These are phyloP conservation scores for Aspergillus jensenii DNA, from an alignment of 2,329 filamentous ascomycete genomes.

Conservation along the genomic window DNA sequence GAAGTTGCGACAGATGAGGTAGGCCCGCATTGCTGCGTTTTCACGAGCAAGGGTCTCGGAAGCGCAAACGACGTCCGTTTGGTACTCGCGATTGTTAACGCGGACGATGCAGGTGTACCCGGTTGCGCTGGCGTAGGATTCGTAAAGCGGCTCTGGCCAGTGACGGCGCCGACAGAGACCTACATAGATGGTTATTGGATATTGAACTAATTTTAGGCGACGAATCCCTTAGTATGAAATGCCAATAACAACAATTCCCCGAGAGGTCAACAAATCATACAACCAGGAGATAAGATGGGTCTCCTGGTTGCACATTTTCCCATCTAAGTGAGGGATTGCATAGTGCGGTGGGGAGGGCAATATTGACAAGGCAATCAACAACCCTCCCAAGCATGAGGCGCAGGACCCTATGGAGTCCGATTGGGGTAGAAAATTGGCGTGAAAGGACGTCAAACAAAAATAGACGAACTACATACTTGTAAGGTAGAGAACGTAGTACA, in stretches of 20 bases:
- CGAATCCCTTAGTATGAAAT: not conserved
- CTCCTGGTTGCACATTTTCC: not conserved
- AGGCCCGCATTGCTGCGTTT: slow-evolving; percentile 91
- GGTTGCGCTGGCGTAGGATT: slow-evolving; percentile 69
- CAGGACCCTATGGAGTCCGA: not conserved
- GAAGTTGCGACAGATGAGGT: slow-evolving; percentile 97
- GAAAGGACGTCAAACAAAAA: slow-evolving; percentile 11
- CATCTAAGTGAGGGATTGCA: not conserved
- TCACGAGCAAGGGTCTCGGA: slow-evolving; percentile 82
- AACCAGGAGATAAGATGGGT: slow-evolving; percentile 7
- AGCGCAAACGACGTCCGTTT: slow-evolving; percentile 82
- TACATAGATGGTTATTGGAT: slow-evolving; percentile 50
- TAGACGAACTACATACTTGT: slow-evolving; percentile 62
- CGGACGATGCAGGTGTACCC: slow-evolving; percentile 89
- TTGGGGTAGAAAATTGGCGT: not conserved
- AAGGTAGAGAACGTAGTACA: slow-evolving; percentile 63
- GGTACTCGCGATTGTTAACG: slow-evolving; percentile 95
- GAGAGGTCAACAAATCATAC: slow-evolving; percentile 11
- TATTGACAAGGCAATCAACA: not conserved
- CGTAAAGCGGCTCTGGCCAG: slow-evolving; percentile 89
- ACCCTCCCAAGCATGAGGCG: not conserved
- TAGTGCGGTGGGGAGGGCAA: not conserved
- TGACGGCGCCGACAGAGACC: slow-evolving; percentile 92
- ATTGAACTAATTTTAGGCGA: slow-evolving; percentile 4
- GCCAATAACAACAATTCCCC: slow-evolving; percentile 12